Conservation (phyloP, 169 alveolate species). For the Cryptosporidium sp. region DNA sequence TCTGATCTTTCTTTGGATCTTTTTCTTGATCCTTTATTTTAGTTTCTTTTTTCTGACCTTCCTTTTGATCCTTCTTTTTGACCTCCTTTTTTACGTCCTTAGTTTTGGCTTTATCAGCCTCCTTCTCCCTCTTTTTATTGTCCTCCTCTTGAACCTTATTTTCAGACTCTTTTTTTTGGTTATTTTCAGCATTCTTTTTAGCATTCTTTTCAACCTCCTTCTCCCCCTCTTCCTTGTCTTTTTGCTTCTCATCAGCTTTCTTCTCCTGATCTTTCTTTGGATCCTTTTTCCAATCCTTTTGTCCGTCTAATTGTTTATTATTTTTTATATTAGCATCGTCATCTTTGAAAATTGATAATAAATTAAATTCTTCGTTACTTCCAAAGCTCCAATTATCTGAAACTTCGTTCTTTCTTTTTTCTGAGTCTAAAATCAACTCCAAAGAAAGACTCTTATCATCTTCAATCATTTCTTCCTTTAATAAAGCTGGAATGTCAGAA, state of each 20-base stretch:
- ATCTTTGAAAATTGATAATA: not conserved
- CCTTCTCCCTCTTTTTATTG: not conserved
- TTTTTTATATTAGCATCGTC: not conserved
- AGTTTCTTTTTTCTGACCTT: not conserved
- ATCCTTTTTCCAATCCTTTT: not conserved
- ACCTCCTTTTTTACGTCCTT: not conserved
- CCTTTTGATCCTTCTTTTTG: not conserved
- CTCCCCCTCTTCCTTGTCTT: not conserved
- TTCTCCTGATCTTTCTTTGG: conserved; percentile 12
- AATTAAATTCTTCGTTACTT: not conserved
- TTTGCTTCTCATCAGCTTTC: not conserved
- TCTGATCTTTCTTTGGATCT: not conserved
- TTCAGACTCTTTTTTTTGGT: not conserved
- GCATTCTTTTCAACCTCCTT: not conserved
- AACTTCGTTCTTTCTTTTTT: not conserved
- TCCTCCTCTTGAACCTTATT: not conserved
- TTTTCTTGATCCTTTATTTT: not conserved
- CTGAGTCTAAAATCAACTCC: not conserved
- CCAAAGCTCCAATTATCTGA: not conserved
- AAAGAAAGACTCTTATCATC: not conserved
- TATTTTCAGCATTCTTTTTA: not conserved
- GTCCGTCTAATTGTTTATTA: not conserved
- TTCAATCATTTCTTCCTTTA: not conserved
- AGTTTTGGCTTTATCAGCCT: not conserved
- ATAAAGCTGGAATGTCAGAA: not conserved